phyloP scores from a whole-genome alignment of 768 basidiomycete species.

The Xerocomellus amylosporus region DNA sequence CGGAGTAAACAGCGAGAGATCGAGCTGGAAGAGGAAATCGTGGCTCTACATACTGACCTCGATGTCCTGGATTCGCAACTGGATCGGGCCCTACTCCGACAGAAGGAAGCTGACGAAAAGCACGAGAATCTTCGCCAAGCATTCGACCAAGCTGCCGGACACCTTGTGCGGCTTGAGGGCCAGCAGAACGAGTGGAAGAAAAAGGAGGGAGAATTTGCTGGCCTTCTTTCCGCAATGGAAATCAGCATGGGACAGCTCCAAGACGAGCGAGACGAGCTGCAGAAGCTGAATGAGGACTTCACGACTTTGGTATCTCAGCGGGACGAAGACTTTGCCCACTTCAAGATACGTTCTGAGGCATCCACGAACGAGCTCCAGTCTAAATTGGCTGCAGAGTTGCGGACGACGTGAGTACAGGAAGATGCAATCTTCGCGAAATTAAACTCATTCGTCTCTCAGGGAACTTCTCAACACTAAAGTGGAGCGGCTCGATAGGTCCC shows the following conservation, averaged over 20 bases:
- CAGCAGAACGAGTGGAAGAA: conserved; percentile 67
- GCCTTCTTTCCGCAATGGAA: conserved; percentile 55
- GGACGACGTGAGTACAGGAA: conserved; percentile 52
- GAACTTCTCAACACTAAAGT: conserved; percentile 59
- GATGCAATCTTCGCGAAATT: not conserved
- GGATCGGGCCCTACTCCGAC: conserved; percentile 70
- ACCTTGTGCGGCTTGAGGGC: conserved; percentile 76
- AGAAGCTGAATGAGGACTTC: conserved; percentile 66
- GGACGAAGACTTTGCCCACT: conserved; percentile 74
- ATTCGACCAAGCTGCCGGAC: conserved; percentile 83
- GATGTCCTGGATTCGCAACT: conserved; percentile 84
- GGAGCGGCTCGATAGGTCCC: conserved; percentile 39
- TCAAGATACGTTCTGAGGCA: conserved; percentile 72
- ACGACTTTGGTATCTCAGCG: conserved; percentile 64
- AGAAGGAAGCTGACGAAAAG: conserved; percentile 79
- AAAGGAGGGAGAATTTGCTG: conserved; percentile 62
- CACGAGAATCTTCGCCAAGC: conserved; percentile 65
- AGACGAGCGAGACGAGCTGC: conserved; percentile 57
- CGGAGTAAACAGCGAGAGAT: conserved; percentile 82
- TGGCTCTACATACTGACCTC: conserved; percentile 75
- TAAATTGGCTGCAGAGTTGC: conserved; percentile 63
- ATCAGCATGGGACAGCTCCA: conserved; percentile 58
- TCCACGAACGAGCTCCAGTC: conserved; percentile 65
- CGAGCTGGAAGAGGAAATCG: conserved; percentile 83
- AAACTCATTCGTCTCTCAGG: conserved; percentile 37